phyloP scores from a whole-genome alignment of 2,329 filamentous ascomycete species.

The Trichoderma sp. region DNA sequence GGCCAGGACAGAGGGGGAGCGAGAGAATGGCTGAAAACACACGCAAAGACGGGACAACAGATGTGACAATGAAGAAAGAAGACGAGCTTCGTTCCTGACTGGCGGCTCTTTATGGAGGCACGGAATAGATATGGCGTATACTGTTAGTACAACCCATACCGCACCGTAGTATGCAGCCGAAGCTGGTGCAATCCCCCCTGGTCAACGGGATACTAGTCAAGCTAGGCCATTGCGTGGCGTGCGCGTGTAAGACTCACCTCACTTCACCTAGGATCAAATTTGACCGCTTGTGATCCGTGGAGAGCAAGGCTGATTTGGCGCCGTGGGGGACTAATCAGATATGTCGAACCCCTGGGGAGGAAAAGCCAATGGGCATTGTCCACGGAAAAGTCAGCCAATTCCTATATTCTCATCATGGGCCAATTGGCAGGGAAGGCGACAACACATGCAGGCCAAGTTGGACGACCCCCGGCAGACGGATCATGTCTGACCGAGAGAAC shows the following conservation, averaged over 20 bases:
- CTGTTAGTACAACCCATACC: background rate
- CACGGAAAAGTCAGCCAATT: background rate
- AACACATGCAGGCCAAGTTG: background rate
- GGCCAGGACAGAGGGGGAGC: background rate
- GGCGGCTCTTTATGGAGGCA: constrained; percentile 8
- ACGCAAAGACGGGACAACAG: background rate
- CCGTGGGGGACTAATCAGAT: background rate
- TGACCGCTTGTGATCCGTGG: constrained; percentile 5
- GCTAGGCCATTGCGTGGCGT: constrained; percentile 1
- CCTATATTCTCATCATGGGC: background rate
- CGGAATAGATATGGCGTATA: constrained; percentile 7
- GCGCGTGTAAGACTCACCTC: constrained; percentile 16
- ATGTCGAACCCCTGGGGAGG: background rate
- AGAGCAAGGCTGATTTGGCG: constrained; percentile 10
- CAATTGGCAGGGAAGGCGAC: background rate
- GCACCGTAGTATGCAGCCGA: background rate
- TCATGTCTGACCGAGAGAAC: background rate
- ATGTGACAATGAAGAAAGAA: background rate
- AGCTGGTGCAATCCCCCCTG: constrained; percentile 14
- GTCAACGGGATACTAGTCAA: background rate
- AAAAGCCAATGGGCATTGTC: background rate
- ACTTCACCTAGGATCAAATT: constrained; percentile 7
- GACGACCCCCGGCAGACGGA: background rate
- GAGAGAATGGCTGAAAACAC: constrained; percentile 4
- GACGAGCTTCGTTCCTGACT: background rate